Percentiles rank a stretch among this genome's conserved stretches.
phyloP scores from a whole-genome alignment of 164 flowering plant genomes.

The Brasenia schreberi region DNA sequence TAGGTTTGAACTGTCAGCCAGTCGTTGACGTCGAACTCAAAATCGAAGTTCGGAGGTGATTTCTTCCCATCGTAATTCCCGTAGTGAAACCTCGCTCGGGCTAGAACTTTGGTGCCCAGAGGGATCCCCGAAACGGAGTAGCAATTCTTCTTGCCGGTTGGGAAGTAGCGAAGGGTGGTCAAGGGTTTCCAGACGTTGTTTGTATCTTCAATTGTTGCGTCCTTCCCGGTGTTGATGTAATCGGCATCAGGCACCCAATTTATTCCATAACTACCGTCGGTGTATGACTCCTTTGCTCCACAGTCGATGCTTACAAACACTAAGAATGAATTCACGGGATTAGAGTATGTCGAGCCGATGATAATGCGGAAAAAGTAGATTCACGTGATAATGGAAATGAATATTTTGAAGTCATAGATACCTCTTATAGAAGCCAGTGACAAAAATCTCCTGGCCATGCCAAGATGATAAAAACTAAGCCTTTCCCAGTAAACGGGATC shows the following conservation, averaged over 20 bases:
- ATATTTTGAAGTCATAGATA: too few relatives aligned
- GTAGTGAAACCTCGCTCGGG: conserved; percentile 18
- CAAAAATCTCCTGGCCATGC: too few relatives aligned
- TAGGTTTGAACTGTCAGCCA: conserved; percentile 14
- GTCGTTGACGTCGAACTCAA: conserved; percentile 20
- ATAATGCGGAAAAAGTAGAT: too few relatives aligned
- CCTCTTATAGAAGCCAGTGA: too few relatives aligned
- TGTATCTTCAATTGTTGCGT: conserved; percentile 2
- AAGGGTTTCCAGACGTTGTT: conserved; percentile 3
- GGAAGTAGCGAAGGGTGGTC: conserved; percentile 25
- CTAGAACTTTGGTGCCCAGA: conserved; percentile 7
- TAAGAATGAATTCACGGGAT: too few relatives aligned
- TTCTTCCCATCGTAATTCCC: conserved; percentile 23
- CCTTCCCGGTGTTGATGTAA: conserved; percentile 13
- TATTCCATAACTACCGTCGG: conserved; percentile 8
- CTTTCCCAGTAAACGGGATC: too few relatives aligned
- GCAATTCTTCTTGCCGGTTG: conserved; percentile 22
- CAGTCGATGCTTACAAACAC: conserved; percentile 18
- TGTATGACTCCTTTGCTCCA: conserved; percentile 10
- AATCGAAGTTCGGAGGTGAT: conserved; percentile 25
- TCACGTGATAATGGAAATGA: too few relatives aligned
- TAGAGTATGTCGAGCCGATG: too few relatives aligned
- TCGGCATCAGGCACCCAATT: conserved; percentile 17
- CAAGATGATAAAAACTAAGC: too few relatives aligned
- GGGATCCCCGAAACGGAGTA: conserved; percentile 9